phyloP scores from a whole-genome alignment of 345 rosid genomes.

The Salix koriyanagi region DNA sequence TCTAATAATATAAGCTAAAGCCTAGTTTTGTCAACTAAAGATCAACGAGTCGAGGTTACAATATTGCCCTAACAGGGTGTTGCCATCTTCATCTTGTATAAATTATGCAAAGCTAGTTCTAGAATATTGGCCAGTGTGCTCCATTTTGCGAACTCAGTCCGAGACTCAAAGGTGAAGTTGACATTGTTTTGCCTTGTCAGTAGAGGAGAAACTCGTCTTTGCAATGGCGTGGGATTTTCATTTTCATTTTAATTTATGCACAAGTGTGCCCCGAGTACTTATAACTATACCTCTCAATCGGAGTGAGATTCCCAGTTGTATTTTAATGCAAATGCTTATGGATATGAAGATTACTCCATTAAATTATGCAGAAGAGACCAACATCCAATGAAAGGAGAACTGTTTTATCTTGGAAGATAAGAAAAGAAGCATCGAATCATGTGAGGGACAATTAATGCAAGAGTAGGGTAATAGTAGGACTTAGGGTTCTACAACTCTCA shows the following conservation, averaged over 20 bases:
- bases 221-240: background rate
- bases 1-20: no score
- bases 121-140: background rate
- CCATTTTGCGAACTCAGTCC: background rate
- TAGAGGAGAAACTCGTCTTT: conserved; percentile 3
- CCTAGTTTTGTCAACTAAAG: no score
- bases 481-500: conserved; percentile 30
- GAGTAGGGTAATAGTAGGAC: conserved; percentile 11
- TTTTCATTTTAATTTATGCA: background rate
- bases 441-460: conserved; percentile 47
- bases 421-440: conserved; percentile 37
- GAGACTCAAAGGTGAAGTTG: background rate
- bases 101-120: background rate
- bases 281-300: no score
- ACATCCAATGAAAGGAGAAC: conserved; percentile 35
- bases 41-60: no score
- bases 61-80: background rate
- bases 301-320: background rate
- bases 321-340: background rate
- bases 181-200: background rate
- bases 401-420: conserved; percentile 38
- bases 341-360: no score
- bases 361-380: conserved; percentile 24
- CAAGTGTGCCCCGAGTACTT: background rate
- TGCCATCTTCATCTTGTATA: background rate